phyloP scores from a whole-genome alignment of 2,329 filamentous ascomycete genomes.

The Aspergillus alliaceus region DNA sequence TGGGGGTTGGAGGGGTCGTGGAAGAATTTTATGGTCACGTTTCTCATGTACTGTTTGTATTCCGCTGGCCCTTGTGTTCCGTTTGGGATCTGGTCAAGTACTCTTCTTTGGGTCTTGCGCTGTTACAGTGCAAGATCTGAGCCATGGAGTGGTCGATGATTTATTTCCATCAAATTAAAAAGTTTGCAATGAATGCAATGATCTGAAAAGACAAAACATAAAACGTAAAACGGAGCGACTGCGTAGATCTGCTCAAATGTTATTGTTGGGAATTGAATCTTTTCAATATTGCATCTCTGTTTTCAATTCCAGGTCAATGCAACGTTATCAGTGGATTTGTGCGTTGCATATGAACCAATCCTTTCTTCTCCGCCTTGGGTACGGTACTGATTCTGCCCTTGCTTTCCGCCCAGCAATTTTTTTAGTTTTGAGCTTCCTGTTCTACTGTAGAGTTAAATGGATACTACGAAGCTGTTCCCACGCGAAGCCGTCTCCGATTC shows the following conservation, averaged over 20 bases:
- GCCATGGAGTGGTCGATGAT: slow-evolving; percentile 41
- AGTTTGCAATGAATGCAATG: slow-evolving; percentile 19
- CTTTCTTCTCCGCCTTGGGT: slow-evolving; percentile 21
- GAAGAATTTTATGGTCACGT: slow-evolving; percentile 5
- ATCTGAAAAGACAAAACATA: neutral
- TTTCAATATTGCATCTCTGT: too few species aligned
- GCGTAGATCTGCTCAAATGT: too few species aligned
- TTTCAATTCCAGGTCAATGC: too few species aligned
- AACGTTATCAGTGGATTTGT: neutral
- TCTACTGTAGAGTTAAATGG: neutral
- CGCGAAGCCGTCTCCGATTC: neutral
- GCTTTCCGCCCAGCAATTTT: slow-evolving; percentile 26
- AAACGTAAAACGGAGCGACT: neutral
- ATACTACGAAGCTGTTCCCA: neutral
- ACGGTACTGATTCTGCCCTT: slow-evolving; percentile 11
- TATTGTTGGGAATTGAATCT: too few species aligned
- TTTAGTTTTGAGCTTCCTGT: slow-evolving; percentile 21
- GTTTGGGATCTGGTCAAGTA: slow-evolving; percentile 39
- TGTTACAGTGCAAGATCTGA: slow-evolving; percentile 16
- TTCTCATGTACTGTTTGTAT: slow-evolving; percentile 14
- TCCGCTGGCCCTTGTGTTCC: slow-evolving; percentile 20
- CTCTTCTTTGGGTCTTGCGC: slow-evolving; percentile 18
- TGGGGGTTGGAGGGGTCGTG: slow-evolving; percentile 34
- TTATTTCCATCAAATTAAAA: slow-evolving; percentile 34
- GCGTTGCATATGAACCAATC: neutral